Evolutionary conservation across 805 yeast species (phyloP), one percentile per base, ranked within the genome.

Genomic region (Starmerella sirachaensis): DNA sequence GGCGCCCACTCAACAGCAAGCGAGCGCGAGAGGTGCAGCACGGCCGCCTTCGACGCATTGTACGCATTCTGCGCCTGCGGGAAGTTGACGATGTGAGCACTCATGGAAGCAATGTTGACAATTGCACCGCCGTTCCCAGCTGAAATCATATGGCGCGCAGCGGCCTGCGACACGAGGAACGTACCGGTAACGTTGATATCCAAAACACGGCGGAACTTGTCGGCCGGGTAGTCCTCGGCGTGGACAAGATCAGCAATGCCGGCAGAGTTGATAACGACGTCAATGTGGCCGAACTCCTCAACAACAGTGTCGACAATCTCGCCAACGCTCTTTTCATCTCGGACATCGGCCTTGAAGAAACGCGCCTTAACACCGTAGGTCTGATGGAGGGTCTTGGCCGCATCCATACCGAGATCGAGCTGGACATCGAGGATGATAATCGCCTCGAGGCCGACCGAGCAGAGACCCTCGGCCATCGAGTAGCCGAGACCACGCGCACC

Each of bases 1-100:
- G 70, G 72, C 36, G 82, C 81, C 82, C 82, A 75, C 59, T 75
- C 82, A 43, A 77, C 74, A 22, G 81, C 79, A 48, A 75, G 67
- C n/a, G 79, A 72, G 57, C 72, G 65, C 52, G 66, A 73, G 59
- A 76, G 65, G 59, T 76, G 82, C 46, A 70, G 68, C 26, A 76
- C 82, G 42, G 75, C 82, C 22, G 82, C 81, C 65, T 76, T 75
- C 51, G 79, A 70, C 63, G 77, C 78, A 61, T 76, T 76, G 66
- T 75, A 76, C 56, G 78, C 76, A 45, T 68, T 60, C 59, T 75
- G 81, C 10, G 79, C 79, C 60, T 75, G 80, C 29, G 82, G 81
- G 67, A 74, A 76, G 63, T 75, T 75, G 52, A 74, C 81, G 46
- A 75, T 75, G 44, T 75, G 67, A 27, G 78, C 82, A 13, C 78